phyloP scores from a whole-genome alignment of 306 rosid genomes.

The Castanea sativa region DNA sequence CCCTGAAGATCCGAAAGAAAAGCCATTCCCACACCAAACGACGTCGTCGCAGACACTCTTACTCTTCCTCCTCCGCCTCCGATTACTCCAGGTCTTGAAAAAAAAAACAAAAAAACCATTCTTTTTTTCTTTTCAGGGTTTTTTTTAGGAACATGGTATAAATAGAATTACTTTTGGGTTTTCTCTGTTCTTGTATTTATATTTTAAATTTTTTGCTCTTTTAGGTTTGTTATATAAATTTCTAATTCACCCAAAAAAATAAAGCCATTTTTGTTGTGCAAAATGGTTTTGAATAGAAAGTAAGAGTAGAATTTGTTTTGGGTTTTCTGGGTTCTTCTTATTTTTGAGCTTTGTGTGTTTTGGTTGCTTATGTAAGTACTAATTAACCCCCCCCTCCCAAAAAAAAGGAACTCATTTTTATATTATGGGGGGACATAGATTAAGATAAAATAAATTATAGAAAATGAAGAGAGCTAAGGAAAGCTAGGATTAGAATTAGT shows the following conservation, averaged over 20 bases:
- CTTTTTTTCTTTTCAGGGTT: too few species aligned
- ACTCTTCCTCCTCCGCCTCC: constrained; percentile 59
- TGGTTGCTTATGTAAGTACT: not conserved
- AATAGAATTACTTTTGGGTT: too few species aligned
- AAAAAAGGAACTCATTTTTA: too few species aligned
- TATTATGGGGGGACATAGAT: too few species aligned
- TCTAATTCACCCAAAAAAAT: too few species aligned
- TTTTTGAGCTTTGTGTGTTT: not conserved
- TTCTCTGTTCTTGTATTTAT: too few species aligned
- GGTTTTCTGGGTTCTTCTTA: not conserved
- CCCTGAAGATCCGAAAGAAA: constrained; percentile 69
- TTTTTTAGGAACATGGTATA: not conserved
- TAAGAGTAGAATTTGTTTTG: not conserved
- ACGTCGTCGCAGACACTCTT: constrained; percentile 72
- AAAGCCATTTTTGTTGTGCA: too few species aligned
- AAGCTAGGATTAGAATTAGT: not conserved
- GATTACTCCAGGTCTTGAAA: constrained; percentile 53
- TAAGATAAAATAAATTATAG: not conserved
- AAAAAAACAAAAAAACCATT: too few species aligned
- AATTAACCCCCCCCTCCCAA: too few species aligned
- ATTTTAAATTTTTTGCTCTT: too few species aligned
- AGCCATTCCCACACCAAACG: constrained; percentile 66
- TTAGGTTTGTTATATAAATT: too few species aligned
- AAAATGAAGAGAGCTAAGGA: not conserved
- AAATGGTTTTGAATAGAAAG: not conserved